phyloP scores from a whole-genome alignment of 2,329 filamentous ascomycete genomes.

The Penicillium sp. region DNA sequence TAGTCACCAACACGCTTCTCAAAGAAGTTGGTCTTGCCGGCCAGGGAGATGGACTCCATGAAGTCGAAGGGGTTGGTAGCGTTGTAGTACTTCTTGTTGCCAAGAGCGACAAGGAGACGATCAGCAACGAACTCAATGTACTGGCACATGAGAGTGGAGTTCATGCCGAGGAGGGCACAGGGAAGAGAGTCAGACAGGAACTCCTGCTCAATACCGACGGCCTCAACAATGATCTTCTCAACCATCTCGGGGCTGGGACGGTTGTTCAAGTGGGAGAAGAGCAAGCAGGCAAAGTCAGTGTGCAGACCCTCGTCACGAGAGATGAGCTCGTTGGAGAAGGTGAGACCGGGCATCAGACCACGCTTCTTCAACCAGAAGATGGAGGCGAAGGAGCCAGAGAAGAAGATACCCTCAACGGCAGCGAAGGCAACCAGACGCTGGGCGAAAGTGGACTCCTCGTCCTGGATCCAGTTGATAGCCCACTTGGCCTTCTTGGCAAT shows the following conservation, averaged over 20 bases:
- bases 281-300: conserved; percentile 96
- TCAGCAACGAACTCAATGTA: conserved; percentile 99
- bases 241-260: conserved; percentile 81
- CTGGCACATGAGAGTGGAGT: conserved; percentile 95
- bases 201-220: conserved; percentile 93
- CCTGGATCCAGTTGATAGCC: conserved; percentile 92
- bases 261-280: conserved; percentile 96
- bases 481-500: conserved; percentile 99
- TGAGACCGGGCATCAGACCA: conserved; percentile 95
- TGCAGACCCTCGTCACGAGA: conserved; percentile 99
- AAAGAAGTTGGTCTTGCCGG: conserved; percentile 99
- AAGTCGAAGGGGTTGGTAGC: conserved; percentile 97
- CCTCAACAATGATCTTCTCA: conserved; percentile 86
- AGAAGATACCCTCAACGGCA: conserved; percentile 99
- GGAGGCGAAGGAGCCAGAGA: conserved; percentile 95
- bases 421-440: conserved; percentile 96
- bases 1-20: conserved; percentile 99
- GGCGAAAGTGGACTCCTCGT: conserved; percentile 91
- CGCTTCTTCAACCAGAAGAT: conserved; percentile 99
- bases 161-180: conserved; percentile 94
- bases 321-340: conserved; percentile 99
- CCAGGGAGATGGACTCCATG: conserved; percentile 99
- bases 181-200: conserved; percentile 96
- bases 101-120: conserved; percentile 86
- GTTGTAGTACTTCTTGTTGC: conserved; percentile 93